Evolutionary conservation across 2,329 filamentous ascomycete genomes (phyloP), one percentile per base, ranked within the genome.

Genomic region (Aspergillus candidus): DNA sequence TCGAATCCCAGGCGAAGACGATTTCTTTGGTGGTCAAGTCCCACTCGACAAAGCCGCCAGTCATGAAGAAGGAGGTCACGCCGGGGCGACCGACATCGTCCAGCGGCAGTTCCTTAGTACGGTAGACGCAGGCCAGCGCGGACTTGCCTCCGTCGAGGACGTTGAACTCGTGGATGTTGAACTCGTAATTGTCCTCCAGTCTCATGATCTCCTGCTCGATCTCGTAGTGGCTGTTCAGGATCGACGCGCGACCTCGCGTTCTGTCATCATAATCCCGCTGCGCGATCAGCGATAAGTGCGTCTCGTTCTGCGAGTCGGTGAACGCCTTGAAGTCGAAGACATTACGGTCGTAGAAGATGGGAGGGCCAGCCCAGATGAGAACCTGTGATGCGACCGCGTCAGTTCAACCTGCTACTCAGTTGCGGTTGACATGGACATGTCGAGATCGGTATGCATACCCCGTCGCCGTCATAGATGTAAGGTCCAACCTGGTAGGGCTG

Each of bases 381-480:
- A 69, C 63, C 61, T 67, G 22, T 6, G 22, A 27, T 27, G 22
- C 22, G 22, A 38, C 30, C 12, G 18, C 4, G 14, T 14, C 22
- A 14, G 32, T 27, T 11, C 27, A 7, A 22, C 15, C 33, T 54
- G 12, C 12, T 30, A 12, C 13, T 22, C 33, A 49, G 46, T 11
- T 31, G 14, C 18, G 4, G 32, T 18, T 10, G 3, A 44, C 35
- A 29, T 43, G 11, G 29, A 10, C 7, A 10, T 18, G 27, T 29
- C 18, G 11, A 22, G 22, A 36, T 32, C 22, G 8, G 7, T 27
- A 10, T 27, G 56, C 62, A 44, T 60, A 66, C 64, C 40, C 72
- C 72, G 51, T 66, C 63, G 44, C 70, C 70, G 55, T 75, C 72
- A 53, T 74, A 75, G 41, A 75, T 75, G 51, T 75, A 69, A 18